phyloP scores from a whole-genome alignment of 2,329 filamentous ascomycete genomes.

The Xylariales sp. region DNA sequence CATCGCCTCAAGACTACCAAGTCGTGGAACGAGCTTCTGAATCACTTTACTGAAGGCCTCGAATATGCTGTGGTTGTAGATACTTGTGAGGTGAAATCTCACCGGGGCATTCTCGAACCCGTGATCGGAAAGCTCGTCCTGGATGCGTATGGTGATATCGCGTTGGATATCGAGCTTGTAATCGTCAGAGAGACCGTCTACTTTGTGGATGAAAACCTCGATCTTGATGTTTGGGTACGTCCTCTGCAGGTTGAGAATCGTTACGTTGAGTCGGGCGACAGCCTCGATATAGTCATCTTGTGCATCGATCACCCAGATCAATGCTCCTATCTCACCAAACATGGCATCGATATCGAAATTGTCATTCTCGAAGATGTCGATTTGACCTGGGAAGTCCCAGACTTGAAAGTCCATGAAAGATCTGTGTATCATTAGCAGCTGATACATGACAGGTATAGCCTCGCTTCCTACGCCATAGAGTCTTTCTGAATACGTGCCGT shows the following conservation, averaged over 20 bases:
- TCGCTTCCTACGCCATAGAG: constrained; percentile 87
- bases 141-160: constrained; percentile 93
- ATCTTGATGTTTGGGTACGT: constrained; percentile 92
- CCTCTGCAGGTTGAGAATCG: constrained; percentile 83
- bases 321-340: constrained; percentile 86
- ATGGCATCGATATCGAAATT: constrained; percentile 89
- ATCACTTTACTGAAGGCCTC: constrained; percentile 98
- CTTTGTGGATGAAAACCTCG: constrained; percentile 98
- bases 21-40: constrained; percentile 90
- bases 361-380: constrained; percentile 82
- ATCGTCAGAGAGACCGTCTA: constrained; percentile 94
- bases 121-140: constrained; percentile 90
- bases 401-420: constrained; percentile 99
- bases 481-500: constrained; percentile 93
- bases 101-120: constrained; percentile 92
- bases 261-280: constrained; percentile 78
- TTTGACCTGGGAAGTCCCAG: constrained; percentile 94
- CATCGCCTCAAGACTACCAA: constrained; percentile 88
- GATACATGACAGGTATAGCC: no score
- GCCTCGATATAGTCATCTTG: constrained; percentile 97
- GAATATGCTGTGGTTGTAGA: constrained; percentile 98
- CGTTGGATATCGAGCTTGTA: constrained; percentile 95
- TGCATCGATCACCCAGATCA: constrained; percentile 98
- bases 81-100: constrained; percentile 92
- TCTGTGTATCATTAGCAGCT: constrained; percentile 40